Evolutionary conservation across 1,284 basidiomycete species (phyloP).

Genomic region (Pseudozyma sp.): DNA sequence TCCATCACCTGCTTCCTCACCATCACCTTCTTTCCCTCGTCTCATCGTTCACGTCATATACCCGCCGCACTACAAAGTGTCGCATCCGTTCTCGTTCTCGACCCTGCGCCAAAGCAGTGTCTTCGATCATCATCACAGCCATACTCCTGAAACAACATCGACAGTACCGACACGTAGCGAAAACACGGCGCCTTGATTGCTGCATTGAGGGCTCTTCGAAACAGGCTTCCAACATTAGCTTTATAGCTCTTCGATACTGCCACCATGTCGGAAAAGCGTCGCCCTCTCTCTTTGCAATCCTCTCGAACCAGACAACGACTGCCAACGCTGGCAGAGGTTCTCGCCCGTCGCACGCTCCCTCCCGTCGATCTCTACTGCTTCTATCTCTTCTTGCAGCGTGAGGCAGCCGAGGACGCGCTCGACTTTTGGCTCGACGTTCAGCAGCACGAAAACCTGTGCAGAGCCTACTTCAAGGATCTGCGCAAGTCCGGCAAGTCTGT

Average conservation of each 20-base stretch:
- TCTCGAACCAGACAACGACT: slow-evolving; percentile 65
- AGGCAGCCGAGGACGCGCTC: slow-evolving; percentile 91
- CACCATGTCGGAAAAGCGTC: slow-evolving; percentile 45
- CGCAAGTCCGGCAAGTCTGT: slow-evolving; percentile 90
- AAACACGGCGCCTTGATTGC: background rate
- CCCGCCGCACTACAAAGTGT: slow-evolving; percentile 1
- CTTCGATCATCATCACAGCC: too few species aligned
- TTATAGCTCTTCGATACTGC: background rate
- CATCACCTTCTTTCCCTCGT: background rate
- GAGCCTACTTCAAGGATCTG: slow-evolving; percentile 98
- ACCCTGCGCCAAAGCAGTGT: too few species aligned
- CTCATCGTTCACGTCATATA: slow-evolving; percentile 4
- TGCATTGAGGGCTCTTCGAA: slow-evolving; percentile 3
- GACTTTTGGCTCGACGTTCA: slow-evolving; percentile 99
- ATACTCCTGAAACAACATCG: too few species aligned
- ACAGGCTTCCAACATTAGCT: too few species aligned
- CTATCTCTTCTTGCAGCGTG: slow-evolving; percentile 78
- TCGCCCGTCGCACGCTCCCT: slow-evolving; percentile 76
- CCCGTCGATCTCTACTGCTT: slow-evolving; percentile 99
- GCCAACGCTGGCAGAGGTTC: slow-evolving; percentile 69
- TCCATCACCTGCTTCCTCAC: slow-evolving; percentile 5
- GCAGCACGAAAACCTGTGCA: slow-evolving; percentile 97
- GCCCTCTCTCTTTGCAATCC: slow-evolving; percentile 42
- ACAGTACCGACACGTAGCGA: background rate
- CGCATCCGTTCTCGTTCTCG: background rate